Base-by-base conservation (phyloP, 2,329 filamentous ascomycete species). In the Phaeomoniella chlamydospora region DNA sequence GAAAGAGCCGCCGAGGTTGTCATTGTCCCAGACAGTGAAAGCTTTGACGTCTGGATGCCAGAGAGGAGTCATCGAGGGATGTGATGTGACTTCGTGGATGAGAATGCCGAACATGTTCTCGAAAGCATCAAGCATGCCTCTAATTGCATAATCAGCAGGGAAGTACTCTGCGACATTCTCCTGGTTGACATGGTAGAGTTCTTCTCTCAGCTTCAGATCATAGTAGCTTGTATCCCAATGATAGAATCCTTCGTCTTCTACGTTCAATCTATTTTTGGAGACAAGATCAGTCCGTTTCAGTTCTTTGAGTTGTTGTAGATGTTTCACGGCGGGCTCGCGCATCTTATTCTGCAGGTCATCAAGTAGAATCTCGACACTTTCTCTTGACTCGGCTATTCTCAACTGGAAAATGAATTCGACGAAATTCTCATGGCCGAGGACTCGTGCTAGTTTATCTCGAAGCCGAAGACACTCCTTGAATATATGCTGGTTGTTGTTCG, bases 11-110 rank as follows among this genome's bases (percentile, higher is more conserved):
- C 66, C 67, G 40, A 74, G 71, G 42, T 87, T 79, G 6, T 26
- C 22, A 26, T 26, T n/a, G 48, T 90, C 73, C 80, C 83, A 88
- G 5, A 90, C 83, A 34, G 75, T 80, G 61, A 85, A 88, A 38
- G 88, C 57, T 42, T 80, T 75, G n/a, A 87, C 81, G 47, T 88
- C 83, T 43, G 80, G 72, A 49, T 90, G 83, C 83, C 83, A 90
- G 1, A 74, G 80, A 40, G 83, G 57, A 29, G 65, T 64, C 34
- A 72, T 67, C 22, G 77, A 68, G n/a, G 12, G 6, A 29, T 13
- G n/a, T 29, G 15, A 33, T 10, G 11, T 16, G 15, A 90, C 64
- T 59, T 87, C 72, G 12, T 87, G 72, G 48, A 90, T 90, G 4
- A 74, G 72, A 22, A 92, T 66, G 12, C 83, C 84, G 45, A 92